A percentile compares a stretch with the other conserved stretches of the same genome.
These are phyloP conservation scores for Neurospora sublineolata DNA, from an alignment of 495 filamentous ascomycete genomes.

Conservation along the genomic window DNA sequence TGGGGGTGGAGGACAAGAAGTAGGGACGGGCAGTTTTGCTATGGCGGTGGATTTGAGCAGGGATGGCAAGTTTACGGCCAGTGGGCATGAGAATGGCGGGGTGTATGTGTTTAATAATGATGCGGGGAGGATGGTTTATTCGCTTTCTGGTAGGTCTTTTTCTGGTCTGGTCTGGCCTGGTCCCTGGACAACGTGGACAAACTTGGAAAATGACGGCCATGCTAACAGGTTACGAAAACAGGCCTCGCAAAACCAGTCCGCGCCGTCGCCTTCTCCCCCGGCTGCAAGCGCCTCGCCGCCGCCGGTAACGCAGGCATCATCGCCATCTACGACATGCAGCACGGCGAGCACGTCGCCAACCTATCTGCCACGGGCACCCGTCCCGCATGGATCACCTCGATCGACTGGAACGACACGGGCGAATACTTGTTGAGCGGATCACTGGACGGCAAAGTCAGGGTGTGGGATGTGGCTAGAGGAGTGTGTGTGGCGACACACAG, in stretches of 20 bases:
- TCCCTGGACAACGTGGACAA: no score
- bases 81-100: conserved; percentile 85
- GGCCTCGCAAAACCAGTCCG: conserved; percentile 79
- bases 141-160: conserved; percentile 55
- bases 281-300: conserved; percentile 74
- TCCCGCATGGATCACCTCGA: conserved; percentile 71
- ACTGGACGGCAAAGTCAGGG: conserved; percentile 85
- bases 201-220: no score
- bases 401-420: conserved; percentile 90
- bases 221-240: conserved; percentile 16
- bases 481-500: conserved; percentile 87
- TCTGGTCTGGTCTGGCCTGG: no score
- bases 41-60: conserved; percentile 67
- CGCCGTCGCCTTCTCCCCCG: conserved; percentile 75
- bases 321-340: conserved; percentile 77
- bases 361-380: conserved; percentile 49
- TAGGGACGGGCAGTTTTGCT: conserved; percentile 48
- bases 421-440: conserved; percentile 83
- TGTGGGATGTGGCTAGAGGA: conserved; percentile 78
- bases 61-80: conserved; percentile 78
- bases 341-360: conserved; percentile 86
- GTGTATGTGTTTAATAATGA: conserved; percentile 92
- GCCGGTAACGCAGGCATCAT: conserved; percentile 84
- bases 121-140: conserved; percentile 74
- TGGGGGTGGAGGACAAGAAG: no score